phyloP scores from a whole-genome alignment of 345 rosid genomes.

The Hibiscus tridactylites region DNA sequence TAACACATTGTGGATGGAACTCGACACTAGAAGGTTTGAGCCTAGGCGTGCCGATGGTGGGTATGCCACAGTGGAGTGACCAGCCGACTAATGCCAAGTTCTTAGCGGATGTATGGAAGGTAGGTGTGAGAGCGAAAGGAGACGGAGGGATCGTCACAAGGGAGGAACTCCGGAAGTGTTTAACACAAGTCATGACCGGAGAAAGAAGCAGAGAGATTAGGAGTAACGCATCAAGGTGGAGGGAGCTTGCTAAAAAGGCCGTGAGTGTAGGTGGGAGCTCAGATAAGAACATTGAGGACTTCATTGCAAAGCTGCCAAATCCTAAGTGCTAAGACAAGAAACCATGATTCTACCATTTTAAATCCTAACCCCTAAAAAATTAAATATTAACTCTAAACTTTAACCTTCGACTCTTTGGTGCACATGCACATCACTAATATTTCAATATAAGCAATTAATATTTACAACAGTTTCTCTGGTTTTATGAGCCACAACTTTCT shows the following conservation, averaged over 20 bases:
- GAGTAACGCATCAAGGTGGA: slow-evolving; percentile 27
- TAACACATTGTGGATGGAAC: too few species aligned
- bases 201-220: slow-evolving; percentile 26
- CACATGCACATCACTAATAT: too few species aligned
- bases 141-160: slow-evolving; percentile 15
- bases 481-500: too few species aligned
- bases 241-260: slow-evolving; percentile 32
- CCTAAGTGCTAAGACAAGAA: neutral
- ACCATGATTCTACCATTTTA: neutral
- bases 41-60: slow-evolving; percentile 39
- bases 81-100: slow-evolving; percentile 45
- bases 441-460: too few species aligned
- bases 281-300: slow-evolving; percentile 24
- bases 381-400: too few species aligned
- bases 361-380: too few species aligned
- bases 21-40: too few species aligned
- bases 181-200: slow-evolving; percentile 31
- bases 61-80: slow-evolving; percentile 31
- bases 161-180: slow-evolving; percentile 24
- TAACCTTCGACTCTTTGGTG: too few species aligned
- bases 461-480: too few species aligned
- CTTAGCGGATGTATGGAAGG: slow-evolving; percentile 34
- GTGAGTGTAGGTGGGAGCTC: slow-evolving; percentile 35
- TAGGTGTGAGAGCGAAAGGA: slow-evolving; percentile 29
- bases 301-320: slow-evolving; percentile 21